Evolutionary conservation across 148 eudicot genomes (phyloP).

Genomic region (Rhododendron williamsianum): DNA sequence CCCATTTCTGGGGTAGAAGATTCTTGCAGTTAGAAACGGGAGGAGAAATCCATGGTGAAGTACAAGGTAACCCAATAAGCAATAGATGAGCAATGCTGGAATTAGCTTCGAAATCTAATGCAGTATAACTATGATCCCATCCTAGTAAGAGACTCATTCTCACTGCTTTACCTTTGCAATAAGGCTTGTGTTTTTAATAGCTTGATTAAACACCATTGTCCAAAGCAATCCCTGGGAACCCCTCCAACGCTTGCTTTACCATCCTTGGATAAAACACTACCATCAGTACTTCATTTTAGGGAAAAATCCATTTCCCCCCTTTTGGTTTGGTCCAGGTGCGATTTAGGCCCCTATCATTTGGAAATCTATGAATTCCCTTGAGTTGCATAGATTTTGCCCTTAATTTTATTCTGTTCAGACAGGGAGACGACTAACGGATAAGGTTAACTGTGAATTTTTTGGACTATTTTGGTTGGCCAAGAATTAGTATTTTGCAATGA

Average conservation of each 20-base stretch:
- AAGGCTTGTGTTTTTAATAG: neutral
- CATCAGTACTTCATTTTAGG: neutral
- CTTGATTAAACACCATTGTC: neutral
- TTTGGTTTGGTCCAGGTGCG: neutral
- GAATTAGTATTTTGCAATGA: neutral
- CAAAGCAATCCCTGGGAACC: neutral
- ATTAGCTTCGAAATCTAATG: neutral
- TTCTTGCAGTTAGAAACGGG: neutral
- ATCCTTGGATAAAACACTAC: neutral
- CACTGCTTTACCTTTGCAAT: neutral
- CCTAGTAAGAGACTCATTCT: neutral
- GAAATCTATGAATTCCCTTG: neutral
- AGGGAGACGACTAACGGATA: neutral
- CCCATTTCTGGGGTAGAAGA: neutral
- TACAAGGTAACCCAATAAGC: neutral
- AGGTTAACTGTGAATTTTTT: neutral
- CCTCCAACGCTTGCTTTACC: neutral
- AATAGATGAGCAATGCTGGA: neutral
- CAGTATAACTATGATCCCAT: too few species aligned
- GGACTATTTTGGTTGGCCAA: neutral
- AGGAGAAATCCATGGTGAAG: neutral
- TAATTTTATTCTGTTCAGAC: too few species aligned
- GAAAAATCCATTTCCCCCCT: neutral
- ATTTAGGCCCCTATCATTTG: neutral
- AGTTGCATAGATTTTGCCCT: neutral